Conservation (phyloP, 768 basidiomycete genomes). For the Amanita pallidorosea region DNA sequence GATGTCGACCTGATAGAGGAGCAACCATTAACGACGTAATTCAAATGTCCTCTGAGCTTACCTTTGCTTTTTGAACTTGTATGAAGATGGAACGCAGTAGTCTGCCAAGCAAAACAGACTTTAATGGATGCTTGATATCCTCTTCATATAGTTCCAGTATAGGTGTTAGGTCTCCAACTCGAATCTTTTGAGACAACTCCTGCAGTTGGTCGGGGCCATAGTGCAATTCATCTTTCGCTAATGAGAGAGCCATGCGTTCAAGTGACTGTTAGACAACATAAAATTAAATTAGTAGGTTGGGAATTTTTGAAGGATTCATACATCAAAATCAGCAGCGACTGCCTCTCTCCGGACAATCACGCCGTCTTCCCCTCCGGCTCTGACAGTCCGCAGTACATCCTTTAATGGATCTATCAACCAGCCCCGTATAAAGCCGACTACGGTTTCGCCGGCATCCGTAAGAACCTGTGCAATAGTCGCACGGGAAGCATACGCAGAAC, state of each 20-base stretch:
- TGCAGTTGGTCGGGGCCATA: slow-evolving; percentile 57
- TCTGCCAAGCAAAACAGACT: slow-evolving; percentile 70
- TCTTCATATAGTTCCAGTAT: slow-evolving; percentile 85
- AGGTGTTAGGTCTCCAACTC: slow-evolving; percentile 75
- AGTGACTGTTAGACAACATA: slow-evolving; percentile 46
- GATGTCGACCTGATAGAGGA: slow-evolving; percentile 63
- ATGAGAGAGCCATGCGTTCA: slow-evolving; percentile 82
- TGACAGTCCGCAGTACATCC: slow-evolving; percentile 73
- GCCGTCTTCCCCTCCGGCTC: slow-evolving; percentile 66
- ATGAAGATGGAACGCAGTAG: slow-evolving; percentile 80
- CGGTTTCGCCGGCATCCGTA: slow-evolving; percentile 53
- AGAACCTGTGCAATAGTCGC: slow-evolving; percentile 44
- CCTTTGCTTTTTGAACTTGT: slow-evolving; percentile 95
- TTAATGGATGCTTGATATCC: slow-evolving; percentile 82
- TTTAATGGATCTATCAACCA: slow-evolving; percentile 86
- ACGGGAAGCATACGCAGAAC: slow-evolving; percentile 47
- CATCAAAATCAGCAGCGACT: slow-evolving; percentile 77
- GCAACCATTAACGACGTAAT: background rate
- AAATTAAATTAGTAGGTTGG: background rate
- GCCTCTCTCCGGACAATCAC: slow-evolving; percentile 74
- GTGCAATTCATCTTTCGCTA: slow-evolving; percentile 72
- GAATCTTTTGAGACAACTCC: slow-evolving; percentile 53
- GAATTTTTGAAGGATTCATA: slow-evolving; percentile 21
- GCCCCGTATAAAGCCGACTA: slow-evolving; percentile 60
- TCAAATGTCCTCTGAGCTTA: slow-evolving; percentile 14